These are phyloP conservation scores for Annulohypoxylon moriforme DNA, from an alignment of 495 filamentous ascomycete genomes.

Conservation along the genomic window DNA sequence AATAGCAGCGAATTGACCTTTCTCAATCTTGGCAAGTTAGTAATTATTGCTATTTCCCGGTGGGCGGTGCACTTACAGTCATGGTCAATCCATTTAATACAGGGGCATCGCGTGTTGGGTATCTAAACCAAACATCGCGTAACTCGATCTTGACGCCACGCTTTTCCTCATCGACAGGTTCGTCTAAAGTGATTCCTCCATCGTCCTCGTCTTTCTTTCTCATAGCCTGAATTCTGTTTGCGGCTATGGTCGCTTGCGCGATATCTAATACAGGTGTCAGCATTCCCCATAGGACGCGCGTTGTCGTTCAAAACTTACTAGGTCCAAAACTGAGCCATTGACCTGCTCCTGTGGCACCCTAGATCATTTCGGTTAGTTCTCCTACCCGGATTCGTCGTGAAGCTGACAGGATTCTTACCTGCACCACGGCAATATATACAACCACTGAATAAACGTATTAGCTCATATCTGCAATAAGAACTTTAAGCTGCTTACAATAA, in stretches of 20 bases:
- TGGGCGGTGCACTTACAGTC: constrained; percentile 49
- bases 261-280: constrained; percentile 54
- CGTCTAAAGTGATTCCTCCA: constrained; percentile 44
- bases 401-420: constrained; percentile 45
- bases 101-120: constrained; percentile 63
- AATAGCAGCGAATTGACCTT: constrained; percentile 75
- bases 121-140: constrained; percentile 68
- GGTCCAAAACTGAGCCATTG: constrained; percentile 61
- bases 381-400: neutral
- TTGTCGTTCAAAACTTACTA: constrained; percentile 50
- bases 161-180: constrained; percentile 51
- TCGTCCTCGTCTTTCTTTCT: constrained; percentile 46
- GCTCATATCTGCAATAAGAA: constrained; percentile 4
- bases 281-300: neutral
- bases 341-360: constrained; percentile 57
- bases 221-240: constrained; percentile 65
- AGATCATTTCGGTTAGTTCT: constrained; percentile 20
- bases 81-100: constrained; percentile 64
- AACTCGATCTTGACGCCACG: constrained; percentile 67
- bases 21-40: constrained; percentile 60
- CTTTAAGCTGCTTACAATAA: constrained; percentile 50
- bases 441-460: constrained; percentile 50
- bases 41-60: neutral
- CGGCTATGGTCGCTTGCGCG: constrained; percentile 67
- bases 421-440: constrained; percentile 60